Evolutionary conservation across 345 rosid genomes (phyloP), one percentile per base, ranked within the genome.

Genomic region (Eucalyptus cladocalyx): DNA sequence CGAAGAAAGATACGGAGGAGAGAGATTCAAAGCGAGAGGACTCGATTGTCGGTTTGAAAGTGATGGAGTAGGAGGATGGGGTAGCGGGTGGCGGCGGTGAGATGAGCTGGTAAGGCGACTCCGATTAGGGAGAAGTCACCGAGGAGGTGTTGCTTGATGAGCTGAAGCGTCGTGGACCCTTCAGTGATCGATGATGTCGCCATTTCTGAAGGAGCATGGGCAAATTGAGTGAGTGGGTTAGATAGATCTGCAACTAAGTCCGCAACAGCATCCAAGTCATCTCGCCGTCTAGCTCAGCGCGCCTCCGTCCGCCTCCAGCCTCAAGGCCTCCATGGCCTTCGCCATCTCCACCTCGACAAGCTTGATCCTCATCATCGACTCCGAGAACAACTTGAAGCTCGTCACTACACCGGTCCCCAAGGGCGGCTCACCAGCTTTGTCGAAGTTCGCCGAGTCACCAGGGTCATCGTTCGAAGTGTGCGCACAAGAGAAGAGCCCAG

Each of bases 281-380:
- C 89, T 93, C 95, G 4, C 89, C 76, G 89, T 95, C 96, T 86
- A 89, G 30, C 54, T 95, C 95, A 86, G 87, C 62, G 89, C 93
- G 87, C 87, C 90, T 90, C 88, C 92, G 91, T 91, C 95, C 11
- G 91, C 92, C 88, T 95, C 96, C 53, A 91, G 49, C 87, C 95
- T 88, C 42, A 90, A 89, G 42, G 92, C 92, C 86, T 96, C 96
- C 80, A 93, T 92, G 34, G 95, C 93, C 88, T 92, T 93, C 65
- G 92, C 88, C 95, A 95, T 94, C 94, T 96, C 96, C 92, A 89
- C 88, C 93, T 94, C 96, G 21, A 90, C 92, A 24, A 88, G 45
- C 87, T 95, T 92, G 87, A 88, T 92, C 56, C 93, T 91, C 86
- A 91, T 89, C 85, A 94, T 43, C 37, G 94, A 93, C 89, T 96